Conservation (phyloP, 768 basidiomycete species). For the Strobilomyces confusus region DNA sequence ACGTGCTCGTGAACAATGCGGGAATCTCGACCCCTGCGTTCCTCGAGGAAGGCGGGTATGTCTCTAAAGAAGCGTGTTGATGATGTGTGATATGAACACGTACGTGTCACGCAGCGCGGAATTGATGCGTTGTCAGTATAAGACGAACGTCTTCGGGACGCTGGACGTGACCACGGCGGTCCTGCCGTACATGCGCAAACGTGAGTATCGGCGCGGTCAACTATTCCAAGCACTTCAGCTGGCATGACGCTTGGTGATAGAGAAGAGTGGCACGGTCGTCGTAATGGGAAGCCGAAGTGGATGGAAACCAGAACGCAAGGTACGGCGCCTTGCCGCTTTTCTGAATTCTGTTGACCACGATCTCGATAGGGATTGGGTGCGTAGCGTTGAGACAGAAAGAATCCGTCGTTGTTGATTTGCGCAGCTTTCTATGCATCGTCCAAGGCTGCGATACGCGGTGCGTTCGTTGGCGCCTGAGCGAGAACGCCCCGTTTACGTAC, state of each 20-base stretch:
- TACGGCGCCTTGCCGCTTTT: neutral
- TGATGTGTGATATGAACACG: no score
- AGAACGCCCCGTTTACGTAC: neutral
- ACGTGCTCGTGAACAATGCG: constrained; percentile 51
- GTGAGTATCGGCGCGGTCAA: constrained; percentile 7
- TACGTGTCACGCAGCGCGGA: constrained; percentile 13
- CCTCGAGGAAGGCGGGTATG: constrained; percentile 42
- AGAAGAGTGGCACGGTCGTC: constrained; percentile 42
- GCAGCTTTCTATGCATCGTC: constrained; percentile 48
- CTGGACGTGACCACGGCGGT: constrained; percentile 51
- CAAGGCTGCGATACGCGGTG: constrained; percentile 59
- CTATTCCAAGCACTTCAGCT: neutral
- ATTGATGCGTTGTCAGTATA: constrained; percentile 41
- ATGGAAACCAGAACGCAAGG: constrained; percentile 45
- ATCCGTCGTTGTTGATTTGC: neutral
- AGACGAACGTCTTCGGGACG: constrained; percentile 31
- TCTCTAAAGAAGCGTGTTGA: neutral
- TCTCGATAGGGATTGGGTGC: constrained; percentile 21
- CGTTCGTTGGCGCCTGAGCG: neutral
- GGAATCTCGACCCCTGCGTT: constrained; percentile 34
- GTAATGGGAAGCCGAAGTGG: constrained; percentile 53
- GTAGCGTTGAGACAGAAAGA: neutral
- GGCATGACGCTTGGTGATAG: constrained; percentile 10
- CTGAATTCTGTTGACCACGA: neutral
- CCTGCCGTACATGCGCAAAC: constrained; percentile 46